Evolutionary conservation across 164 flowering plant species (phyloP), one percentile per base, ranked within the genome.

Genomic region (Cinnamomum chago): DNA sequence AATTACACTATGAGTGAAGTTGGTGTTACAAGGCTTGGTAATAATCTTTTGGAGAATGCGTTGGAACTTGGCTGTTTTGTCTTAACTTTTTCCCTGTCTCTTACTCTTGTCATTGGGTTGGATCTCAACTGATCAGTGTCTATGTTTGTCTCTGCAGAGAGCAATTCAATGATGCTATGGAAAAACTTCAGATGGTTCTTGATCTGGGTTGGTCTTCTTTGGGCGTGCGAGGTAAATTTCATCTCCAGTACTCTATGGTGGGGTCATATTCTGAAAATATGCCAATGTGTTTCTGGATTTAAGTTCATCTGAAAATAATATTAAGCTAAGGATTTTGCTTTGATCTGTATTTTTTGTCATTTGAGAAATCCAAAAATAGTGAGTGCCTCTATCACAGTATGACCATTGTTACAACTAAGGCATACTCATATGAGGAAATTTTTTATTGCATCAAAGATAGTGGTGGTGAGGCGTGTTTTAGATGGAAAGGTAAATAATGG

Each of bases 171-270:
- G 91, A 84, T 68, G 97, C 97, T 10, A 79, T 89, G 25, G 94
- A 89, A 60, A 87, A 83, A 52, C 88, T 93, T 9, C 76, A 84
- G 74, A 70, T 10, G 52, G 76, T 93, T 77, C 78, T 82, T 72
- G 89, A 83, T 60, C 77, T 88, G 62, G 20, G 75, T 4, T 50
- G 67, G 47, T 82, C 87, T 70, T 82, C 85, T 33, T 51, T 90
- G 70, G 86, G 81, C 73, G 76, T 90, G 75, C 89, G 81, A 90
- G 94, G 97, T 92, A 64, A 73, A 64, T 22, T 72, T 33, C 0
- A 5, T 27, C 66, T 62, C 20, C 11, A 15, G 5, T 28, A 28
- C 17, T 66, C 12, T 66, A 12, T 12, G 47, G 28, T 20, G 23
- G 67, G 17, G 15, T 28, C 28, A 64, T 23, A 25, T 67, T 67